Evolutionary conservation across 192 early-diverging fungal genomes (phyloP), one percentile per base, ranked within the genome.

Genomic region (Coemansia sp.): DNA sequence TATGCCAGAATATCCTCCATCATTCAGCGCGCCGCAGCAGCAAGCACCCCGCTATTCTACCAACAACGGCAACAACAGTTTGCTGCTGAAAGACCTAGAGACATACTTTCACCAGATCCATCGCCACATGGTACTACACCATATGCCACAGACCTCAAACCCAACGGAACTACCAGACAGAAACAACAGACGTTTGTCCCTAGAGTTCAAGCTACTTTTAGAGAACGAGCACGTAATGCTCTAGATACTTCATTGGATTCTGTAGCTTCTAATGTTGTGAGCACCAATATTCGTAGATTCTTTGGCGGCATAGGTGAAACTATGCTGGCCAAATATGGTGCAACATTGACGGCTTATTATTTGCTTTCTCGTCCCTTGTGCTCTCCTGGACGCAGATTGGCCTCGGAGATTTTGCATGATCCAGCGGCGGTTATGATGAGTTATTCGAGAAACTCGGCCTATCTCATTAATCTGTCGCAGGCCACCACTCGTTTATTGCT

Each of bases 281-380:
- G 69, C 59, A 67, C 66, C 54, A 83, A 83, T 51, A 72, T 83
- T 28, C 65, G 81, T 9, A 65, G 81, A 2, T 83, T 83, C 72
- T 75, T 74, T 60, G 81, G 82, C 62, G 82, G 82, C 51, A 76
- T 84, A 35, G 76, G 76, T 53, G 82, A 84, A 35, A 92, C 96
- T 52, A 94, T 97, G 71, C 85, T 97, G 67, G 94, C 96, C 76
- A 99, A 99, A 66, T 99, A 99, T 83, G 93, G 94, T 52, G 96
- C 95, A 3, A 90, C 91, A 61, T 92, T 96, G 38, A 86, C 93
- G 22, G 87, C 91, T 3, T 86, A 86, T 64, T 86, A 74, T 51
- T 73, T 99, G 33, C 93, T 94, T 61, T 87, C 93, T 4, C 87
- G 92, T 4, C 96, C 96, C 20, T 89, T 95, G 20, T 96, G 96